Percentiles rank a stretch among this genome's conserved stretches.
These are phyloP conservation scores for Trametes hirsuta DNA, from an alignment of 1,284 basidiomycete species.

Conservation along the genomic window DNA sequence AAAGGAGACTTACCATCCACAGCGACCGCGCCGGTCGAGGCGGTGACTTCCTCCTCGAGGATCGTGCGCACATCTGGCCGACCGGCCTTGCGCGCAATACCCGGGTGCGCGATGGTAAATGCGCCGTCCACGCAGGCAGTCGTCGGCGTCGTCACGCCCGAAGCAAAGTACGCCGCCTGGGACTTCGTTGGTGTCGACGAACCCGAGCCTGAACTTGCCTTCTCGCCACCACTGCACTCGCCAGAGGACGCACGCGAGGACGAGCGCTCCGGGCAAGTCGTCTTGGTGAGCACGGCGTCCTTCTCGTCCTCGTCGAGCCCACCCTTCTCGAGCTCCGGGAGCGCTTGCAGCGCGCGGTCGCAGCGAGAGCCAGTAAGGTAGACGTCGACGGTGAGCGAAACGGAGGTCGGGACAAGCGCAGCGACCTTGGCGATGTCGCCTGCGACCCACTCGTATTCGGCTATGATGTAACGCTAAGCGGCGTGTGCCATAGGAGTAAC, in stretches of 20 bases:
- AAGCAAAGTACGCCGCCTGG: not conserved
- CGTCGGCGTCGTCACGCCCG: slow-evolving; percentile 1
- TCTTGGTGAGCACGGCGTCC: not conserved
- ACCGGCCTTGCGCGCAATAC: slow-evolving; percentile 9
- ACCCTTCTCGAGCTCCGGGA: slow-evolving; percentile 12
- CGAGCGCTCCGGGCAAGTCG: not conserved
- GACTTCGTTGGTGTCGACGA: slow-evolving; percentile 10
- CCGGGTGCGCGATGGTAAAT: not conserved
- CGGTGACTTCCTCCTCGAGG: slow-evolving; percentile 25
- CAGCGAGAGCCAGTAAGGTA: slow-evolving; percentile 21
- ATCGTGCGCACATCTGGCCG: slow-evolving; percentile 24
- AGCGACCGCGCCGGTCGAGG: slow-evolving; percentile 25
- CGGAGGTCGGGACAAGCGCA: slow-evolving; percentile 11
- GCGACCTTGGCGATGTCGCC: slow-evolving; percentile 20
- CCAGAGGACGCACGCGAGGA: not conserved
- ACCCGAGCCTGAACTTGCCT: not conserved
- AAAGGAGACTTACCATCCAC: slow-evolving; percentile 27
- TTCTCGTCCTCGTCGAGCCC: slow-evolving; percentile 11
- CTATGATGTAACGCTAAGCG: slow-evolving; percentile 9
- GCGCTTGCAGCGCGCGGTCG: not conserved
- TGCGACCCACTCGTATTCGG: slow-evolving; percentile 27
- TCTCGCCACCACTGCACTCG: not conserved
- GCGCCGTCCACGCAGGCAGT: not conserved
- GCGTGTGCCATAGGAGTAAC: no score
- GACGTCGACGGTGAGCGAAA: slow-evolving; percentile 25